These are phyloP conservation scores for Pelargonium nanum DNA, from an alignment of 345 rosid genomes.

Conservation along the genomic window DNA sequence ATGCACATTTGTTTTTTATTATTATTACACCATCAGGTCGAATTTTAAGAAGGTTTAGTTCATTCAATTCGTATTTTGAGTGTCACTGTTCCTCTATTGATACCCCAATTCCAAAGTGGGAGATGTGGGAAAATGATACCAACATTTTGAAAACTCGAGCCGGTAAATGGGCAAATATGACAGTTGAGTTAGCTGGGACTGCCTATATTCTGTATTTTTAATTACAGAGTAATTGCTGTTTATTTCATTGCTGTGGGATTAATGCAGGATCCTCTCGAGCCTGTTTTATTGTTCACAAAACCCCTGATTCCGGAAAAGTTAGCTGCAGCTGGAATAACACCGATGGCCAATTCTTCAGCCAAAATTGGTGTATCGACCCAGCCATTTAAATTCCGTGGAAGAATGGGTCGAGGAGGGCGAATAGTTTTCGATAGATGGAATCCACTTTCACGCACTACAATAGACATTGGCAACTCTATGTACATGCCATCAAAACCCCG, in stretches of 20 bases:
- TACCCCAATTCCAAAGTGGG: background rate
- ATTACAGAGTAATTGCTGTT: no score
- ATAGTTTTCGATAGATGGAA: slow-evolving; percentile 92
- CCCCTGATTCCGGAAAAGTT: slow-evolving; percentile 84
- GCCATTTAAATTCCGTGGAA: slow-evolving; percentile 57
- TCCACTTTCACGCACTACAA: slow-evolving; percentile 63
- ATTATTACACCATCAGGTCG: background rate
- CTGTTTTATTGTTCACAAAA: slow-evolving; percentile 76
- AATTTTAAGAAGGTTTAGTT: background rate
- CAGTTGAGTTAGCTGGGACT: background rate
- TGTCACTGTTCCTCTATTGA: no score
- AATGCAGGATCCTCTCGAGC: slow-evolving; percentile 84
- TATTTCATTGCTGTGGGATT: background rate
- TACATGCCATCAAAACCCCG: slow-evolving; percentile 57
- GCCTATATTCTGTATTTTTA: slow-evolving; percentile 4
- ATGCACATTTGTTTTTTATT: slow-evolving; percentile 4
- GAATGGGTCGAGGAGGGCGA: slow-evolving; percentile 95
- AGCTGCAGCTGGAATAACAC: slow-evolving; percentile 72
- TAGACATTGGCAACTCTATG: slow-evolving; percentile 51
- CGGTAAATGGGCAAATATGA: no score
- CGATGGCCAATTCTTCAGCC: slow-evolving; percentile 46
- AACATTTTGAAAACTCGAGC: no score
- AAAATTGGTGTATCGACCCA: slow-evolving; percentile 27
- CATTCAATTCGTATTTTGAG: no score
- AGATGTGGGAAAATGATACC: background rate